phyloP scores from a whole-genome alignment of 2,329 filamentous ascomycete species.

The Verticillium longisporum region DNA sequence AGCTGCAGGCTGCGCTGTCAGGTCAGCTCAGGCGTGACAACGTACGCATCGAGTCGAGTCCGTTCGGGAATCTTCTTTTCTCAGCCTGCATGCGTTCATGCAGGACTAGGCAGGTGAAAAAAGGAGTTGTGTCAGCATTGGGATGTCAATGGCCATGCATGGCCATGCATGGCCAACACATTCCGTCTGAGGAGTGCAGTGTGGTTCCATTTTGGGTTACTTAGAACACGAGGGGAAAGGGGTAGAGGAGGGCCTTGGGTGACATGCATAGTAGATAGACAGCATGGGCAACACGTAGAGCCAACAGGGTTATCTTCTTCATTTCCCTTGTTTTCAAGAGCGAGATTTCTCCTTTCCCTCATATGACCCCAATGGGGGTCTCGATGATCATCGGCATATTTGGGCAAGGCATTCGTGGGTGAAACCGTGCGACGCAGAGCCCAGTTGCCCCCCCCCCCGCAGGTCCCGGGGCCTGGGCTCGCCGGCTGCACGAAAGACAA shows the following conservation, averaged over 20 bases:
- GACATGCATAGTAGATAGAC: not conserved
- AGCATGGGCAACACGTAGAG: not conserved
- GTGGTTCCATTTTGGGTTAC: not conserved
- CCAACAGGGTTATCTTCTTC: constrained; percentile 1
- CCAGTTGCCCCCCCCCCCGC: not conserved
- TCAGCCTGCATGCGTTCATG: not conserved
- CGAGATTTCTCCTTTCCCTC: not conserved
- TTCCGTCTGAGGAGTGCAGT: not conserved
- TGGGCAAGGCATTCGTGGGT: not conserved
- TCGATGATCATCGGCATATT: not conserved
- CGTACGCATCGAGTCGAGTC: not conserved
- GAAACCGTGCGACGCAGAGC: not conserved
- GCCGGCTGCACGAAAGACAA: not conserved
- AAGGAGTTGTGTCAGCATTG: not conserved
- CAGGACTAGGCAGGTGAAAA: not conserved
- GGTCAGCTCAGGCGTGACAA: not conserved
- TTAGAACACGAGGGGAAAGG: not conserved
- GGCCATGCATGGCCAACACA: not conserved
- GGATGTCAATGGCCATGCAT: not conserved
- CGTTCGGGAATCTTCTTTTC: not conserved
- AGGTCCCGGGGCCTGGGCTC: too few species aligned
- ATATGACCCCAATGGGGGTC: too few species aligned
- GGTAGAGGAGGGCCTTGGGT: not conserved
- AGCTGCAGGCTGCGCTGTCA: not conserved
- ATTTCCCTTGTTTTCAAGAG: not conserved